Evolutionary conservation across 805 yeast genomes (phyloP).

Genomic region (Ogataea corticis): DNA sequence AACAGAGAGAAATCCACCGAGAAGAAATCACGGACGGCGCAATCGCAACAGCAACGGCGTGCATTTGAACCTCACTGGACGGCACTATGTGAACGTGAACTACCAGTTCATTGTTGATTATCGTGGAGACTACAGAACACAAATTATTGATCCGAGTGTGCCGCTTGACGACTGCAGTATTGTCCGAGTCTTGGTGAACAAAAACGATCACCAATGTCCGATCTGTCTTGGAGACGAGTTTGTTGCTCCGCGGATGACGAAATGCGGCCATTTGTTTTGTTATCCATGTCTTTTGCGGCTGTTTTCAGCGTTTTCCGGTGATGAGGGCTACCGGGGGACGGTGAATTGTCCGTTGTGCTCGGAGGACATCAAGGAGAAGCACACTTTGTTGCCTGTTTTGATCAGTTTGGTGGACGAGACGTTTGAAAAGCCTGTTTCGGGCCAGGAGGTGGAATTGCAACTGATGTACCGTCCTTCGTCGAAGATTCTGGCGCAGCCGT

Average conservation of each 20-base stretch:
- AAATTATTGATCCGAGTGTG: slow-evolving; percentile 72
- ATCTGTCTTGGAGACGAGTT: slow-evolving; percentile 85
- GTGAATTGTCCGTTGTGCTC: slow-evolving; percentile 84
- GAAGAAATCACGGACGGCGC: slow-evolving; percentile 17
- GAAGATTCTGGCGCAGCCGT: slow-evolving; percentile 35
- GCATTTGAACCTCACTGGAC: slow-evolving; percentile 56
- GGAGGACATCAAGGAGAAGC: slow-evolving; percentile 50
- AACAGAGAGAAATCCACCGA: slow-evolving; percentile 7
- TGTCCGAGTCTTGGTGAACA: slow-evolving; percentile 71
- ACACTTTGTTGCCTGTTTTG: slow-evolving; percentile 66
- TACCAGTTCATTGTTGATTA: slow-evolving; percentile 81
- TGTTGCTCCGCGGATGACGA: slow-evolving; percentile 91
- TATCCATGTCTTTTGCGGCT: slow-evolving; percentile 75
- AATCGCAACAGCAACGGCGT: slow-evolving; percentile 32
- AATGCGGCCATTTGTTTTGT: slow-evolving; percentile 93
- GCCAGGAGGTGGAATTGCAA: slow-evolving; percentile 57
- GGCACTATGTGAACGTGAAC: slow-evolving; percentile 76
- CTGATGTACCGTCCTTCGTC: slow-evolving; percentile 55
- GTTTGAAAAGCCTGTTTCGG: slow-evolving; percentile 57
- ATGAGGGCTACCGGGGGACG: slow-evolving; percentile 44
- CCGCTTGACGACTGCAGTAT: slow-evolving; percentile 63
- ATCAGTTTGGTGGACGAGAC: slow-evolving; percentile 50
- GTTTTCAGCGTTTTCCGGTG: slow-evolving; percentile 49
- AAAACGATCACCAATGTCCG: slow-evolving; percentile 74
- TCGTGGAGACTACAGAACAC: slow-evolving; percentile 53